Percentiles rank a stretch among this genome's conserved stretches.
phyloP scores from a whole-genome alignment of 23 red algal genomes.

The Gracilaria domingensis region DNA sequence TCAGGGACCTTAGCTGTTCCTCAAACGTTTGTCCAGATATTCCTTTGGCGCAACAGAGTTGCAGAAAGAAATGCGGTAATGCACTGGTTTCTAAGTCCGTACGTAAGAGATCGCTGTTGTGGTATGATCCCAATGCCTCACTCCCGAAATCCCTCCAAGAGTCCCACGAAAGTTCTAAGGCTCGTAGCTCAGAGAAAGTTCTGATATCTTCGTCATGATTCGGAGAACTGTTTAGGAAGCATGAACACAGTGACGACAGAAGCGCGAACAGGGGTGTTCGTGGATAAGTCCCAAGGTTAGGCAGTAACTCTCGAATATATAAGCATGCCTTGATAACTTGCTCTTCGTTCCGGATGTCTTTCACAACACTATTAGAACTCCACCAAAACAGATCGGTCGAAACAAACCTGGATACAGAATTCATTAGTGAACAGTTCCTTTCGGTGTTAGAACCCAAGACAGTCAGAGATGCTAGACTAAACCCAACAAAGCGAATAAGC shows the following conservation, averaged over 20 bases:
- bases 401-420: neutral
- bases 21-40: neutral
- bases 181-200: neutral
- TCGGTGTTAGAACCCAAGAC: neutral
- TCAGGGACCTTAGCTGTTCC: neutral
- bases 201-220: neutral
- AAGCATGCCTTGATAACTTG: neutral
- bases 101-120: neutral
- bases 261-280: constrained; percentile 8
- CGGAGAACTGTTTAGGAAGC: neutral
- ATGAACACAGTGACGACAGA: neutral
- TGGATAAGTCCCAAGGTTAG: constrained; percentile 7
- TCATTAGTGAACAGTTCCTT: constrained; percentile 1
- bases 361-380: neutral
- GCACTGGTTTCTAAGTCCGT: neutral
- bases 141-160: constrained; percentile 4
- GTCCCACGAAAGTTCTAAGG: constrained; percentile 4
- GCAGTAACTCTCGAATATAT: neutral
- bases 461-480: neutral
- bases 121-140: neutral
- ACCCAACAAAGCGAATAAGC: neutral
- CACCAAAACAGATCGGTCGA: constrained; percentile 4
- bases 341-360: neutral
- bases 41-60: neutral
- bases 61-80: neutral